Evolutionary conservation across 2,329 filamentous ascomycete species (phyloP), one percentile per base, ranked within the genome.

Genomic region (Grosmannia huntii): DNA sequence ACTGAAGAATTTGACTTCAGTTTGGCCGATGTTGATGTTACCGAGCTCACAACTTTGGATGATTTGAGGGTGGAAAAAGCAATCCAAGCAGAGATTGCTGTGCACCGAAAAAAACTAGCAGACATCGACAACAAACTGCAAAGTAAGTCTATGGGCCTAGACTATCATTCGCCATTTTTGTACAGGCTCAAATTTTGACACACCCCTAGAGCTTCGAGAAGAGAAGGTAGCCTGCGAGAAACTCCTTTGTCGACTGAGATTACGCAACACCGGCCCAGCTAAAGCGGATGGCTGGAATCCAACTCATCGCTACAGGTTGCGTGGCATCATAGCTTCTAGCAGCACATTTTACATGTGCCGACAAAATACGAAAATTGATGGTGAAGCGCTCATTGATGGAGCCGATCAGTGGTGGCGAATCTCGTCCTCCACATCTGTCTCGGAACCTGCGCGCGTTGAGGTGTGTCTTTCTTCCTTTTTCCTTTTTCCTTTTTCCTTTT

Each of bases 321-420:
- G 68, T 9, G 70, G 69, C 5, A 65, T 71, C 1, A 64, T 66
- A 11, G 64, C 59, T 9, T 62, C 64, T 1, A 38, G 61, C 2
- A 63, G 67, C 27, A 63, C 61, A 5, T 64, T 70, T 2, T 71
- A 67, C 38, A 52, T 70, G 25, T 67, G 66, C 36, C 62, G 63
- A 25, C 64, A 65, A 14, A 61, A 58, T 6, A 64, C 62, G 51
- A 57, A 62, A 21, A 51, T 61, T 23, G 61, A 64, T 1, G 62
- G 63, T 50, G 14, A 16, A 54, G 5, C 16, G 2, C 25, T 28
- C 2, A 12, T 7, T 7, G 41, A 46, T 16, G 31, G 59, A 4
- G 46, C 19, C 1, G 66, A 70, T 23, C 61, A 66, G 58, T 72
- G 70, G 70, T 70, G 65, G 65, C 60, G 56, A 44, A 53, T 67